Percentiles rank a stretch among this genome's conserved stretches.
Evolutionary conservation across 2,329 filamentous ascomycete species (phyloP).

Genomic region (Xenoacremonium recifei): DNA sequence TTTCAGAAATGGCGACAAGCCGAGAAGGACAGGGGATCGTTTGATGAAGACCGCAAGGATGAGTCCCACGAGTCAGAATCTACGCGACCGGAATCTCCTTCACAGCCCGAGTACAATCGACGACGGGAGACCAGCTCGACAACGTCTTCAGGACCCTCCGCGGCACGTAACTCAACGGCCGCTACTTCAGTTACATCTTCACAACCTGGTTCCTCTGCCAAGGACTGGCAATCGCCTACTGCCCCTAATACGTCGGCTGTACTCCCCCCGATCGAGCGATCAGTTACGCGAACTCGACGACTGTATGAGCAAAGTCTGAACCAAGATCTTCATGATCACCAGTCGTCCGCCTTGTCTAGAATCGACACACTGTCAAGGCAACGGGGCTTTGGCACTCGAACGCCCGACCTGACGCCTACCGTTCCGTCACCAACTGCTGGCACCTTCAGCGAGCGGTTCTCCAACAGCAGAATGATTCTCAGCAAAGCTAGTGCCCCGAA

Average conservation of each 20-base stretch:
- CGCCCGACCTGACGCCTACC: slow-evolving; percentile 46
- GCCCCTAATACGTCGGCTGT: slow-evolving; percentile 36
- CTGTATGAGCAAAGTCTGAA: slow-evolving; percentile 82
- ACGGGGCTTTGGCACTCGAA: slow-evolving; percentile 48
- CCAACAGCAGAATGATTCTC: slow-evolving; percentile 44
- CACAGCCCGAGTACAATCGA: slow-evolving; percentile 63
- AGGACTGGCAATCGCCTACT: slow-evolving; percentile 46
- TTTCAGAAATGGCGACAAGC: slow-evolving; percentile 74
- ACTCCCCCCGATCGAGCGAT: slow-evolving; percentile 56
- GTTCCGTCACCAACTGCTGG: slow-evolving; percentile 45
- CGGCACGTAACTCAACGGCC: slow-evolving; percentile 76
- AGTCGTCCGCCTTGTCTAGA: slow-evolving; percentile 71
- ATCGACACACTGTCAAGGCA: slow-evolving; percentile 76
- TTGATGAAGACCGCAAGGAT: slow-evolving; percentile 31
- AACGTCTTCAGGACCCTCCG: slow-evolving; percentile 66
- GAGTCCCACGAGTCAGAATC: slow-evolving; percentile 23
- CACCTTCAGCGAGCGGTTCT: slow-evolving; percentile 45
- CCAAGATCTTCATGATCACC: slow-evolving; percentile 78
- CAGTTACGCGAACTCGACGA: slow-evolving; percentile 67
- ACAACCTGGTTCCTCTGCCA: slow-evolving; percentile 55
- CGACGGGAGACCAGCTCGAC: slow-evolving; percentile 88
- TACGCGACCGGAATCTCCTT: slow-evolving; percentile 40
- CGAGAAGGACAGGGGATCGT: slow-evolving; percentile 51
- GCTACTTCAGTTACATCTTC: slow-evolving; percentile 81
- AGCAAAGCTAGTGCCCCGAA: slow-evolving; percentile 67